A percentile compares a stretch with the other conserved stretches of the same genome.
phyloP scores from a whole-genome alignment of 306 rosid species.

The Potentilla sterilis region DNA sequence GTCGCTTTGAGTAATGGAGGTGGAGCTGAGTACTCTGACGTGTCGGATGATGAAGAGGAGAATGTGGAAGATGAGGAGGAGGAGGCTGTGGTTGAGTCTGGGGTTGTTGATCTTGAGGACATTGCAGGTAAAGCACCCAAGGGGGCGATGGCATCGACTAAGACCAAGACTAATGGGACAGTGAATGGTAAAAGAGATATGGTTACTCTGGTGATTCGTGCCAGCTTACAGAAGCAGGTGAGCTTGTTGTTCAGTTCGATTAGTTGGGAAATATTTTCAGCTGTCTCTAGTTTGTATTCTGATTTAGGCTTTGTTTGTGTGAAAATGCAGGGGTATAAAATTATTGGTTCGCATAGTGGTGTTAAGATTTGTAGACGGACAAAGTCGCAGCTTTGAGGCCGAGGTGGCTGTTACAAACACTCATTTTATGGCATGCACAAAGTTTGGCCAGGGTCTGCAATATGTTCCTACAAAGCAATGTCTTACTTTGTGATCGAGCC shows the following conservation, averaged over 20 bases:
- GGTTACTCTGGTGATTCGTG: slow-evolving; percentile 93
- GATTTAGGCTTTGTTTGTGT: neutral
- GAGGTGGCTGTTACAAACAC: slow-evolving; percentile 99
- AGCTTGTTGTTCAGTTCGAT: neutral
- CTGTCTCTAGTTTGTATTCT: neutral
- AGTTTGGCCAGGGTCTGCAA: slow-evolving; percentile 6
- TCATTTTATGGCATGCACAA: slow-evolving; percentile 83
- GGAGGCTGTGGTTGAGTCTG: slow-evolving; percentile 2
- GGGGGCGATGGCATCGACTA: slow-evolving; percentile 37
- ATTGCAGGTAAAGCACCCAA: slow-evolving; percentile 92
- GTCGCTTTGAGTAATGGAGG: slow-evolving; percentile 24
- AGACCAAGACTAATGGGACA: slow-evolving; percentile 59
- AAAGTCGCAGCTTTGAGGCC: slow-evolving; percentile 92
- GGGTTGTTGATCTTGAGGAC: slow-evolving; percentile 88
- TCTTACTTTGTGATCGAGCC: slow-evolving; percentile 3
- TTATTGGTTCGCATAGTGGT: slow-evolving; percentile 92
- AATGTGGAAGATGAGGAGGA: slow-evolving; percentile 39
- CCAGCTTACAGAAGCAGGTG: slow-evolving; percentile 91
- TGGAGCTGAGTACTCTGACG: slow-evolving; percentile 42
- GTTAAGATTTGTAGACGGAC: slow-evolving; percentile 99
- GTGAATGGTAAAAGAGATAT: slow-evolving; percentile 64
- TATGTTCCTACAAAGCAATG: neutral
- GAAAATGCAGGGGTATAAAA: slow-evolving; percentile 82
- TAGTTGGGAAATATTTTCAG: neutral
- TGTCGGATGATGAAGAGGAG: slow-evolving; percentile 38